A percentile compares a stretch with the other conserved stretches of the same genome.
Evolutionary conservation across 768 basidiomycete genomes (phyloP).

Genomic region (Amylocystis lapponica): DNA sequence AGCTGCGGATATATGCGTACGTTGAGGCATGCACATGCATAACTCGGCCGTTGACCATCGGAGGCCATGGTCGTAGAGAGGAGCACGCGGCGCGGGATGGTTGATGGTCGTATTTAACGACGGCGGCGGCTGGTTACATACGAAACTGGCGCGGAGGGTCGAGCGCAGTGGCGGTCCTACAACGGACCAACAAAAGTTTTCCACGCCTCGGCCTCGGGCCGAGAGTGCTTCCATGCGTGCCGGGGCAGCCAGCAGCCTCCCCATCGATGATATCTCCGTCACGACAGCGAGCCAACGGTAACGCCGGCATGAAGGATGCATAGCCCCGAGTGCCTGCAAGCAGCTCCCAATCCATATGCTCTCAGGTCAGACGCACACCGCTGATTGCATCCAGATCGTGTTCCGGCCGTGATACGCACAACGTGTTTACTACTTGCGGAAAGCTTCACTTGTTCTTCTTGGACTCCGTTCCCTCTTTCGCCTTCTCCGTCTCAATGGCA

Average conservation of each 20-base stretch:
- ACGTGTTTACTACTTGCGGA: not conserved
- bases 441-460: constrained; percentile 27
- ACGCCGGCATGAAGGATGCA: no score
- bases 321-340: not conserved
- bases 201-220: not conserved
- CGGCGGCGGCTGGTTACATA: not conserved
- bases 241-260: not conserved
- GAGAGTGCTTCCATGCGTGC: not conserved
- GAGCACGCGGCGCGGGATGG: constrained; percentile 1
- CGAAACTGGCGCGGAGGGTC: constrained; percentile 1
- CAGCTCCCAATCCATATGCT: not conserved
- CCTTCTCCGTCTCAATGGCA: constrained; percentile 28
- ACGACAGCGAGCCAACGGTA: not conserved
- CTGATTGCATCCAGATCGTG: constrained; percentile 3
- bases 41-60: constrained; percentile 24
- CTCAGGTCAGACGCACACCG: not conserved
- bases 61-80: constrained; percentile 15
- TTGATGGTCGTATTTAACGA: constrained; percentile 1
- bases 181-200: not conserved
- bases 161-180: not conserved
- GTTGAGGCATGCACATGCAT: constrained; percentile 71
- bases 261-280: not conserved
- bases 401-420: constrained; percentile 18
- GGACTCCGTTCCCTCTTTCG: constrained; percentile 15
- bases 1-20: constrained; percentile 46